Percentiles rank a stretch among this genome's conserved stretches.
Conservation (phyloP, 495 filamentous ascomycete species). For the Bombardia bombarda region DNA sequence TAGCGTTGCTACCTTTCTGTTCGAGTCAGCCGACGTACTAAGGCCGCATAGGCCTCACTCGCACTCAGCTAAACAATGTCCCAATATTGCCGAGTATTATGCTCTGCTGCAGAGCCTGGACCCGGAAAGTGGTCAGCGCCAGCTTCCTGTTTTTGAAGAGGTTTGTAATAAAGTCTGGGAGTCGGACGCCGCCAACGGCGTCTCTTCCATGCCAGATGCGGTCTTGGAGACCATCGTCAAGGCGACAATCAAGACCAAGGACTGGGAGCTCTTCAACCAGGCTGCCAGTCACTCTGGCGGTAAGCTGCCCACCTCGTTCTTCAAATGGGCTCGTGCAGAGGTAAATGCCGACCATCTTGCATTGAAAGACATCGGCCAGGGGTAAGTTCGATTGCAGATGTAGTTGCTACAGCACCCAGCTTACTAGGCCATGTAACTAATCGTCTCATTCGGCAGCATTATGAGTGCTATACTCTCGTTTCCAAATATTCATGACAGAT, state of each 20-base stretch:
- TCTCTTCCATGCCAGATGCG: constrained; percentile 1
- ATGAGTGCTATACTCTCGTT: not conserved
- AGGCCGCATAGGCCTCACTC: not conserved
- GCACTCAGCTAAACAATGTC: too few relatives aligned
- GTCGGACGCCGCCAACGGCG: constrained; percentile 3
- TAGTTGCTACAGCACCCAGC: too few relatives aligned
- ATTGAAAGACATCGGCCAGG: constrained; percentile 5
- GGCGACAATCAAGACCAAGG: constrained; percentile 2
- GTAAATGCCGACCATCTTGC: not conserved
- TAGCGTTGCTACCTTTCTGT: constrained; percentile 14
- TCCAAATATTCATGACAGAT: constrained; percentile 1
- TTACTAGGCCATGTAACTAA: too few relatives aligned
- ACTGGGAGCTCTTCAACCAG: constrained; percentile 12
- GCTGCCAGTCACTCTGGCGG: constrained; percentile 1
- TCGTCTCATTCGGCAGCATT: not conserved
- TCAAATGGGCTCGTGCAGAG: constrained; percentile 5
- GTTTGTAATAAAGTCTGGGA: constrained; percentile 8
- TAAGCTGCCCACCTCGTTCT: constrained; percentile 3
- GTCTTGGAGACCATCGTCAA: constrained; percentile 5
- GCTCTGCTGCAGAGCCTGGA: not conserved
- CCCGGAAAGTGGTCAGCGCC: not conserved
- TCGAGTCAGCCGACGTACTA: not conserved
- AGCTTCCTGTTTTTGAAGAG: constrained; percentile 8
- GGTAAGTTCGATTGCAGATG: not conserved
- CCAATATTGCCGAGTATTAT: constrained; percentile 2